A percentile compares a stretch with the other conserved stretches of the same genome.
phyloP scores from a whole-genome alignment of 208 protist genomes.

The Crithidia expoeki region DNA sequence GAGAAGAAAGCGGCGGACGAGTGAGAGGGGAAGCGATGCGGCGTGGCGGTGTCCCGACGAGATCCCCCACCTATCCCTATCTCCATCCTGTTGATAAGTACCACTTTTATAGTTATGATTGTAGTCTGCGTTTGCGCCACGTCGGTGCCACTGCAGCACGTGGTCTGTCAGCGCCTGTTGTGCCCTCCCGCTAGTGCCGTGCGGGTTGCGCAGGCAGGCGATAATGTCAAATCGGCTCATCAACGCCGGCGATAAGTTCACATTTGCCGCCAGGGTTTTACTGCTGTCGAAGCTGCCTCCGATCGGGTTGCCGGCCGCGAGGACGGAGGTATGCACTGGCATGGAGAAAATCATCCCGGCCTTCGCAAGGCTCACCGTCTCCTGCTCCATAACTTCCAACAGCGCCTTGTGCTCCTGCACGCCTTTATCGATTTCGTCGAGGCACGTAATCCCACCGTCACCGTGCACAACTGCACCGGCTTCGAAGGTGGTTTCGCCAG shows the following conservation, averaged over 20 bases:
- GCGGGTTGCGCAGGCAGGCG: constrained; percentile 86
- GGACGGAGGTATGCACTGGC: constrained; percentile 95
- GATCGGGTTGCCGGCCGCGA: constrained; percentile 98
- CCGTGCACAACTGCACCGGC: constrained; percentile 98
- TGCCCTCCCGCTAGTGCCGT: constrained; percentile 22
- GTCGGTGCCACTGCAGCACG: constrained; percentile 91
- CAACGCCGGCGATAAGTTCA: constrained; percentile 95
- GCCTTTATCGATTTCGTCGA: constrained; percentile 99
- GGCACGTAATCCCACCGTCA: constrained; percentile 98
- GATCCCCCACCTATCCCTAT: not conserved
- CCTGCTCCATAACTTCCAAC: constrained; percentile 99
- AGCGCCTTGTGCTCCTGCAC: constrained; percentile 96
- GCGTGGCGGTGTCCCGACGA: constrained; percentile 10
- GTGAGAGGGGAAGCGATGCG: constrained; percentile 47
- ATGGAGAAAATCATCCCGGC: constrained; percentile 97
- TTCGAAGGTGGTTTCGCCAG: constrained; percentile 95
- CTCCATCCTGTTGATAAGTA: not conserved
- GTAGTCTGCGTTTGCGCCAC: not conserved
- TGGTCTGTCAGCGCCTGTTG: constrained; percentile 90
- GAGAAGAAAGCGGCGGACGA: constrained; percentile 75
- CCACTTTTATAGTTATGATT: not conserved
- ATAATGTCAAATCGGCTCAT: constrained; percentile 99
- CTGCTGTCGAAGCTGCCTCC: constrained; percentile 92
- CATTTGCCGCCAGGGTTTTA: constrained; percentile 97
- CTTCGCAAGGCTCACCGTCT: constrained; percentile 99